Conservation (phyloP, 441 rosid genomes). For the Erysimum cheiri region DNA sequence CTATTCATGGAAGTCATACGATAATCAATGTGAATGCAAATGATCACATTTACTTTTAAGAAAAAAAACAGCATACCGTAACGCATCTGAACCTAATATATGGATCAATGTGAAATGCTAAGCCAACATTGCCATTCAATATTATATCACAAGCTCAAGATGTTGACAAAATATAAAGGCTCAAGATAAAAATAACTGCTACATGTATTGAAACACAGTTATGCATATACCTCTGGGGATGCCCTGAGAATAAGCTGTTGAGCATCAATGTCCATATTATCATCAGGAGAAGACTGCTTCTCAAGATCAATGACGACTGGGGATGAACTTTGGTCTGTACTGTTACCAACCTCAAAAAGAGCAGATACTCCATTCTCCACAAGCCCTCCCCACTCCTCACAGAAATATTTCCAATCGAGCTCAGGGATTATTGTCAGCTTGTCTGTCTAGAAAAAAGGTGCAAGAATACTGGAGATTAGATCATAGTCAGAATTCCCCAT, state of each 20-base stretch:
- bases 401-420: constrained; percentile 91
- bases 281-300: constrained; percentile 62
- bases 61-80: not conserved
- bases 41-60: constrained; percentile 14
- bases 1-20: constrained; percentile 15
- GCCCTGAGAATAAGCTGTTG: constrained; percentile 64
- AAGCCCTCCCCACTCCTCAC: constrained; percentile 93
- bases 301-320: constrained; percentile 50
- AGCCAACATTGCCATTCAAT: constrained; percentile 9
- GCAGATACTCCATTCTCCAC: constrained; percentile 80
- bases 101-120: constrained; percentile 2
- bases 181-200: constrained; percentile 24
- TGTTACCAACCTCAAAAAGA: constrained; percentile 57
- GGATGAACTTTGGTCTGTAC: constrained; percentile 45
- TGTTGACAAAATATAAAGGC: constrained; percentile 13
- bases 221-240: constrained; percentile 73
- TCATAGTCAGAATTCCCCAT: constrained; percentile 20
- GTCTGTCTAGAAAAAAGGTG: constrained; percentile 71
- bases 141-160: constrained; percentile 6
- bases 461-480: constrained; percentile 40
- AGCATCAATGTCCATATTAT: constrained; percentile 63
- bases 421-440: constrained; percentile 83
- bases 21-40: constrained; percentile 27
- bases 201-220: constrained; percentile 1
- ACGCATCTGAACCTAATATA: constrained; percentile 10